These are phyloP conservation scores for Pterocarpus santalinus DNA, from an alignment of 306 rosid genomes.

Conservation along the genomic window DNA sequence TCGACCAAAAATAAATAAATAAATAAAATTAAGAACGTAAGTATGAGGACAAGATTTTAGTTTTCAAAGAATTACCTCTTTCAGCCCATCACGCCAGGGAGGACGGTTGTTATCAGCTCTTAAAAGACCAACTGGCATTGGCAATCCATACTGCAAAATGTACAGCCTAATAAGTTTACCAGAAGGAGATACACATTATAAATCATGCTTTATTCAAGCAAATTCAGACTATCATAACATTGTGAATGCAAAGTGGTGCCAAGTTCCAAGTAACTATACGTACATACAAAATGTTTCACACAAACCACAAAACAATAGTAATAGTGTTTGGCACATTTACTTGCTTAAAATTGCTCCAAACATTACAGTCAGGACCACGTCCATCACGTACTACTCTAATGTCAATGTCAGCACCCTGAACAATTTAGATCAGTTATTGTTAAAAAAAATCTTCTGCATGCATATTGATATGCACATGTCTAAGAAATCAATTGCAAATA, in stretches of 20 bases:
- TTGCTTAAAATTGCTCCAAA: slow-evolving; percentile 99
- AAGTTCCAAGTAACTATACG: slow-evolving; percentile 27
- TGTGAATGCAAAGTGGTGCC: slow-evolving; percentile 4
- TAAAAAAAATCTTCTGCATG: slow-evolving; percentile 24
- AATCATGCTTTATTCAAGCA: slow-evolving; percentile 28
- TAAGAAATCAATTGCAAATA: slow-evolving; percentile 21
- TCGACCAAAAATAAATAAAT: too few species aligned
- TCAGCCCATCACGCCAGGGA: slow-evolving; percentile 92
- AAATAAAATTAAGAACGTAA: neutral
- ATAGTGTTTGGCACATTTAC: slow-evolving; percentile 53
- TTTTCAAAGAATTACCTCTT: slow-evolving; percentile 66
- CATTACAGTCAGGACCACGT: slow-evolving; percentile 94
- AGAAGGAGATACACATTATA: slow-evolving; percentile 23
- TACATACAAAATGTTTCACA: slow-evolving; percentile 1
- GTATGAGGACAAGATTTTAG: neutral
- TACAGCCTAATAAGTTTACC: slow-evolving; percentile 40
- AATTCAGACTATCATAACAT: slow-evolving; percentile 15
- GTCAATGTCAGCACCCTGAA: slow-evolving; percentile 99
- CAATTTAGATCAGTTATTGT: slow-evolving; percentile 49
- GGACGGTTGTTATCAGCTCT: slow-evolving; percentile 98
- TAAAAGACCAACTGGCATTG: slow-evolving; percentile 77
- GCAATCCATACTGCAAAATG: slow-evolving; percentile 85
- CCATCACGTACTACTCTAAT: slow-evolving; percentile 98
- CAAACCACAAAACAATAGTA: slow-evolving; percentile 24
- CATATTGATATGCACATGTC: slow-evolving; percentile 31